Conservation (phyloP, 768 basidiomycete genomes). For the Rhodotorula taiwanensis region DNA sequence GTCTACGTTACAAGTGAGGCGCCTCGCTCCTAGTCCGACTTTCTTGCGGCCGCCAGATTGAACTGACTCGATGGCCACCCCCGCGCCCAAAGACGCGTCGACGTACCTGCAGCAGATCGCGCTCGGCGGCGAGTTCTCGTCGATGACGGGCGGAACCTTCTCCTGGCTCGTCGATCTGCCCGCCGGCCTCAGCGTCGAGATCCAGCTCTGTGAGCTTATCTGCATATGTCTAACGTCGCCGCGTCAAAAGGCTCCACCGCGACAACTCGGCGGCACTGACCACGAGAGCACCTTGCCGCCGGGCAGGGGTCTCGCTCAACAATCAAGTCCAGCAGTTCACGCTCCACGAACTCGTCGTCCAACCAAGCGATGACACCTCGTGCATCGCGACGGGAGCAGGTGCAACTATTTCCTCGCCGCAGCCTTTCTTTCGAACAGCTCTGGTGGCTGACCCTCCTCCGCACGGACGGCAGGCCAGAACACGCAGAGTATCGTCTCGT, state of each 20-base stretch:
- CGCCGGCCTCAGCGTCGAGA: conserved; percentile 6
- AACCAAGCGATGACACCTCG: background rate
- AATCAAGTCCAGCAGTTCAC: conserved; percentile 10
- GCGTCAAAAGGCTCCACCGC: too few species aligned
- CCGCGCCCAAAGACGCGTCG: conserved; percentile 12
- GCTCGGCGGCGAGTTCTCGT: conserved; percentile 2
- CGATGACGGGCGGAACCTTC: conserved; percentile 8
- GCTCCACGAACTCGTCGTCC: background rate
- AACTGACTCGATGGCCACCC: too few species aligned
- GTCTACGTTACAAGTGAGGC: conserved; percentile 22
- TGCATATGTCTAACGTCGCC: too few species aligned
- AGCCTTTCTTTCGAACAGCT: background rate
- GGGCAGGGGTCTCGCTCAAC: conserved; percentile 22
- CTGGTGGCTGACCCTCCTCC: background rate
- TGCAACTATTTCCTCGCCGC: background rate
- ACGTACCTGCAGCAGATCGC: conserved; percentile 23
- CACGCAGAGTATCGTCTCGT: conserved; percentile 20
- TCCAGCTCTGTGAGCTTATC: conserved; percentile 12
- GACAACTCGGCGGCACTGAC: too few species aligned
- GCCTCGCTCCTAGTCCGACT: too few species aligned
- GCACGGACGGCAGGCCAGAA: conserved; percentile 14
- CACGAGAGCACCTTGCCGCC: fast-evolving
- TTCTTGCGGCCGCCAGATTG: too few species aligned
- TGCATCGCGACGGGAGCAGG: conserved; percentile 11
- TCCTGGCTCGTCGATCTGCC: conserved; percentile 25